Evolutionary conservation across 1,284 basidiomycete genomes (phyloP), one percentile per base, ranked within the genome.

Genomic region (Cutaneotrichosporon cutaneum): DNA sequence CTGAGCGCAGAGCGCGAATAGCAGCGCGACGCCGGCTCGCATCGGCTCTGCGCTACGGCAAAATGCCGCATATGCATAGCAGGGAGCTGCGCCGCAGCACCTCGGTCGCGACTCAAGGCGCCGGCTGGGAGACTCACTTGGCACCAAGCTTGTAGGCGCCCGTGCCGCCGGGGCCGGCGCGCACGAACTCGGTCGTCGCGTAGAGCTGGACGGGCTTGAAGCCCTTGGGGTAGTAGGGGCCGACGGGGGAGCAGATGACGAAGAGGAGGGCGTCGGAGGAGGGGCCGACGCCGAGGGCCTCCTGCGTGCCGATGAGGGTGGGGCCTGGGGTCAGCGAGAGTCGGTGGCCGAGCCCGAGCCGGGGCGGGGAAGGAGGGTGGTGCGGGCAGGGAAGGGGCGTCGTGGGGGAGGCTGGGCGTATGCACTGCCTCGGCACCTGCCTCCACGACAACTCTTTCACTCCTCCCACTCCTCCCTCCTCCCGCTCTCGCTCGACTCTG

Each of bases 131-230:
- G 1, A 70, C 75, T 71, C 61, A 77, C 76, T 96, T 96, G 30
- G 89, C 87, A 48, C 92, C 92, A 47, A 97, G 83, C 80, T 98
- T 98, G 84, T 83, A 95, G 13, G 89, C 89, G 52, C 94, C 94
- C 52, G 92, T 95, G 84, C 93, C 93, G 73, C 94, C 92, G 14
- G 91, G 92, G 36, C 88, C 86, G 10, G 95, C 94, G 56, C 94
- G 89, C 32, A 92, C 88, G 75, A 88, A 91, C 75, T 94, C 88
- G 0, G 92, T 92, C 2, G 94, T 95, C 5, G 92, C 94, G 62
- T 94, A 88, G 55, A 99, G 83, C 16, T 90, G 87, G 32, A 99
- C 88, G 21, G 95, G 95, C 81, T 99, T 98, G 84, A 97, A 97
- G 10, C 95, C 95, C 42, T 88, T 72, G 51, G 92, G 88, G 80